These are phyloP conservation scores for Venturia oleaginea DNA, from an alignment of 2,329 filamentous ascomycete species.

Conservation along the genomic window DNA sequence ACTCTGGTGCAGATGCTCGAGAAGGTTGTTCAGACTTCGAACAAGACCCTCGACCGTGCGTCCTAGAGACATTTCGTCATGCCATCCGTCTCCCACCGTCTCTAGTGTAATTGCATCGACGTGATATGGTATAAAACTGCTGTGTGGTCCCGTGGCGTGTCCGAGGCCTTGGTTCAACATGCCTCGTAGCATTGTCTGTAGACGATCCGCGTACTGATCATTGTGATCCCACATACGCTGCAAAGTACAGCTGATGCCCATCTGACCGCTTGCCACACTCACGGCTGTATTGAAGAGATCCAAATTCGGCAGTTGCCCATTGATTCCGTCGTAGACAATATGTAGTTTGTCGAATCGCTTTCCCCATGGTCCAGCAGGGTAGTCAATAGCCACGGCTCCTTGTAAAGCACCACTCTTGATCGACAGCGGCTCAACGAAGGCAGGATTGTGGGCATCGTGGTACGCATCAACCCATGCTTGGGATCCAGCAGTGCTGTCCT, in stretches of 20 bases:
- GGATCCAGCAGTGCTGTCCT: slow-evolving; percentile 80
- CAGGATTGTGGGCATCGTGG: slow-evolving; percentile 73
- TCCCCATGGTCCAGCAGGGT: slow-evolving; percentile 59
- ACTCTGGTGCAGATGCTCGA: slow-evolving; percentile 95
- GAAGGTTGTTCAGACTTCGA: slow-evolving; percentile 86
- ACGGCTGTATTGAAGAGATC: slow-evolving; percentile 94
- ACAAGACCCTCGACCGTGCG: slow-evolving; percentile 84
- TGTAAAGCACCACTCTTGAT: slow-evolving; percentile 91
- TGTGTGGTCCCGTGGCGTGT: slow-evolving; percentile 82
- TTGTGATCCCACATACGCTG: slow-evolving; percentile 77
- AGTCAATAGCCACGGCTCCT: slow-evolving; percentile 88
- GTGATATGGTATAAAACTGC: slow-evolving; percentile 94
- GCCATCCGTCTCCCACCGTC: slow-evolving; percentile 84
- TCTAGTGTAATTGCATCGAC: slow-evolving; percentile 92
- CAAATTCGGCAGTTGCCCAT: slow-evolving; percentile 89
- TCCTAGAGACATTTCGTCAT: slow-evolving; percentile 95
- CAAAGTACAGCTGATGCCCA: slow-evolving; percentile 75
- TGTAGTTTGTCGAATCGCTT: slow-evolving; percentile 80
- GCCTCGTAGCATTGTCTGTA: slow-evolving; percentile 81
- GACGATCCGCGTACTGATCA: slow-evolving; percentile 69
- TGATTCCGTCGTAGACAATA: slow-evolving; percentile 89
- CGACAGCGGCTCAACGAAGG: slow-evolving; percentile 63
- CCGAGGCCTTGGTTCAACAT: slow-evolving; percentile 90
- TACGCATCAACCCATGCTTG: slow-evolving; percentile 98
- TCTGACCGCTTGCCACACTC: slow-evolving; percentile 78